A percentile compares a stretch with the other conserved stretches of the same genome.
phyloP scores from a whole-genome alignment of 148 eudicot genomes.

The Nyssa sinensis region DNA sequence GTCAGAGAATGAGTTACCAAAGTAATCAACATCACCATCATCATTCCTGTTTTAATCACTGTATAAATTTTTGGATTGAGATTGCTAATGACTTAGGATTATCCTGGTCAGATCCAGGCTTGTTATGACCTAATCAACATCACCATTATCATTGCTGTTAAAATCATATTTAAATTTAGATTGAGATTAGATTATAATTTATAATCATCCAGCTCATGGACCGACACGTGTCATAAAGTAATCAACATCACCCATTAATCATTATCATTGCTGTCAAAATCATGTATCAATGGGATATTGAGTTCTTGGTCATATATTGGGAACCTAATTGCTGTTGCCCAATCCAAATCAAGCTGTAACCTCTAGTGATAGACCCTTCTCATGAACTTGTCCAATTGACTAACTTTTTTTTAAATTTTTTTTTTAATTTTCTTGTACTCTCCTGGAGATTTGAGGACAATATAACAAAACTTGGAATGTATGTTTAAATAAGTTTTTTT shows the following conservation, averaged over 20 bases:
- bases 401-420: no score
- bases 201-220: not conserved
- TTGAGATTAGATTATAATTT: not conserved
- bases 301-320: not conserved
- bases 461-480: no score
- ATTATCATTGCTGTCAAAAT: not conserved
- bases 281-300: not conserved
- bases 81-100: not conserved
- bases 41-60: no score
- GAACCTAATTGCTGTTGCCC: constrained; percentile 11
- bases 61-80: no score
- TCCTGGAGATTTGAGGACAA: no score
- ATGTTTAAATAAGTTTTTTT: no score
- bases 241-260: not conserved
- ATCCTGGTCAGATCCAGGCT: not conserved
- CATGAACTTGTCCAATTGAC: no score
- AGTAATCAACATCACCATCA: no score
- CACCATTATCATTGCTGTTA: not conserved
- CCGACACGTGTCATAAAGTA: not conserved
- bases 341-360: not conserved
- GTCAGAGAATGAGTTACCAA: not conserved
- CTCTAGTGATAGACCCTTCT: no score
- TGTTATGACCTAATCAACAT: not conserved
- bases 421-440: no score
- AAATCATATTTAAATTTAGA: not conserved